Evolutionary conservation across 73 alveolate species (phyloP), one percentile per base, ranked within the genome.

Genomic region (Paramecium sexaurelia): DNA sequence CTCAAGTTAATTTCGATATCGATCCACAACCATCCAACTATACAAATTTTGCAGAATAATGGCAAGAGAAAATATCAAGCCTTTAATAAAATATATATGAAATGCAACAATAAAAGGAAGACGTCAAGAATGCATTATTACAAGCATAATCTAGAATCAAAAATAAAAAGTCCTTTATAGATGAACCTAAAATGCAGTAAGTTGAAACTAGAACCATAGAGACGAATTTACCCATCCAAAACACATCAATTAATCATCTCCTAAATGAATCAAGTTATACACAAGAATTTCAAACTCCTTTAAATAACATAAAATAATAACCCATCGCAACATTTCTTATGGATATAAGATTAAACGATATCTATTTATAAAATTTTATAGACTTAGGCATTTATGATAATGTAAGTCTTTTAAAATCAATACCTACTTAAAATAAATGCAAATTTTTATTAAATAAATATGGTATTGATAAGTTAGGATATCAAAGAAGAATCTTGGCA

Each of bases 301-400:
- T 36, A 6, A 71, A 1, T 71, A 71, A 33, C 19, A 71, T 71
- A 8, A 13, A 71, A 32, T 32, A 36, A 20, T 20, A 5, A n/a
- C 86, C 57, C 0, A 35, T 71, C 15, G 61, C 86, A 8, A 22
- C 32, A 68, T 33, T 71, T 35, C 56, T 71, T 4, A 71, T 71
- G 19, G 36, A 71, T 35, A 71, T 71, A 33, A 37, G 36, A 35
- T 36, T 71, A 33, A 71, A 71, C 35, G 86, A 35, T 71, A 35
- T 10, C 32, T 68, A 68, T 5, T 27, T 68, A 32, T 15, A 71
- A 17, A 33, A 71, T 35, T 35, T 69, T 36, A 33, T 71, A 27
- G 86, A 71, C 10, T 15, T 71, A 71, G 86, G 66, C 19, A 37
- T 71, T 33, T 71, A 33, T 69, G 85, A 35, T 35, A 33, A 69